These are phyloP conservation scores for Saccharomyces hybrid DNA, from an alignment of 1,139 yeast species.

Conservation along the genomic window DNA sequence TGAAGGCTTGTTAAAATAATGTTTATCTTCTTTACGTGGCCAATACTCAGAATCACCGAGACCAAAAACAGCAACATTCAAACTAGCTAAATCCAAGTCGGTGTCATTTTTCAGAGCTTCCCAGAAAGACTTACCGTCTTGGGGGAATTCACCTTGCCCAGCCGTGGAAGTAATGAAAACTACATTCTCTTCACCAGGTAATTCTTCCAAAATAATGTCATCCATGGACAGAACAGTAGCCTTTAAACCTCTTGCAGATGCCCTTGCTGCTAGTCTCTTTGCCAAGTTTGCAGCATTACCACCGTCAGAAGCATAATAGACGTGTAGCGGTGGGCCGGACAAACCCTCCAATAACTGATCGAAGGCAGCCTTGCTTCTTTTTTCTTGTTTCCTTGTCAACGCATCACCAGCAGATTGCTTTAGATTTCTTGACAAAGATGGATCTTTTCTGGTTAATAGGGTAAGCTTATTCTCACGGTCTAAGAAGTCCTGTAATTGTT, in stretches of 20 bases:
- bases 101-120: slow-evolving; percentile 64
- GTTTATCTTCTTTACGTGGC: slow-evolving; percentile 95
- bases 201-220: slow-evolving; percentile 71
- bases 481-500: slow-evolving; percentile 68
- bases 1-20: slow-evolving; percentile 89
- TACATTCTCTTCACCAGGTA: slow-evolving; percentile 73
- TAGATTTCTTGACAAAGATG: slow-evolving; percentile 71
- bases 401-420: slow-evolving; percentile 54
- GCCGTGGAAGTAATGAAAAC: slow-evolving; percentile 83
- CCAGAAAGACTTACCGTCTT: slow-evolving; percentile 89
- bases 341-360: slow-evolving; percentile 72
- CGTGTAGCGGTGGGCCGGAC: slow-evolving; percentile 86
- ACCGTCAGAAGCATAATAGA: slow-evolving; percentile 92
- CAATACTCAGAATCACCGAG: slow-evolving; percentile 92
- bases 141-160: slow-evolving; percentile 97
- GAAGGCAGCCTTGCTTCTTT: slow-evolving; percentile 71
- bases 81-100: slow-evolving; percentile 63
- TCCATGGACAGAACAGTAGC: slow-evolving; percentile 75
- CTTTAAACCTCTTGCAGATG: slow-evolving; percentile 78
- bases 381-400: slow-evolving; percentile 51
- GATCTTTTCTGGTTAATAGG: slow-evolving; percentile 59
- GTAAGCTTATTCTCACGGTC: slow-evolving; percentile 87
- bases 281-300: slow-evolving; percentile 86
- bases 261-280: slow-evolving; percentile 74
- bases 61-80: slow-evolving; percentile 75